Base-by-base conservation (phyloP, 345 rosid species). In the Excoecaria cochinchinensis region DNA sequence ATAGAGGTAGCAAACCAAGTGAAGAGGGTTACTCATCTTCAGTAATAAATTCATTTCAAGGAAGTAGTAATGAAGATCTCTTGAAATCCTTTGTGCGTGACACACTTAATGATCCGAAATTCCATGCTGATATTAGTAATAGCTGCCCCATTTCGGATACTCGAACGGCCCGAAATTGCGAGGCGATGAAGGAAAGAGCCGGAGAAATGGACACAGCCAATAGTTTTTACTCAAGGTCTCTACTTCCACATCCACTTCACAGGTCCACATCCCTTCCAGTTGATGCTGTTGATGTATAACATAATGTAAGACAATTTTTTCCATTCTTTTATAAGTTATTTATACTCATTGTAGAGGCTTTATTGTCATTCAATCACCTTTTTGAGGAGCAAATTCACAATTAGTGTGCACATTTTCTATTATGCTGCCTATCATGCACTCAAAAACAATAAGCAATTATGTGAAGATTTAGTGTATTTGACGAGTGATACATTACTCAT, bases 191-290 rank as follows among this genome's bases (percentile, higher is more conserved):
- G 62, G 77, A 74, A 46, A 68, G 74, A 58, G 40, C 62, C 17
- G 70, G 79, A 58, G 68, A 57, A 13, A 69, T 69, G 57, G 69
- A 67, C 42, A 79, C 67, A 51, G 79, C 84, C 66, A 81, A 86
- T 60, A 73, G 76, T 76, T 76, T 77, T 82, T 80, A 51, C 67
- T 75, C 76, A 8, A 85, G 82, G 15, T 82, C 83, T 57, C 70
- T 87, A 52, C 72, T 82, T 75, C 89, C 92, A 44, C 73, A 80
- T 59, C 84, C 90, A 48, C 87, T 90, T 57, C 84, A 87, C 65
- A 88, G 90, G 73, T 82, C 97, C 55, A 80, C 86, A 70, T 90
- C 98, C 59, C 89, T 91, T 8, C 95, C 90, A 3, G 90, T 89
- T 56, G 96, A 90, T 80, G 88, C 93, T 62, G 86, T 86, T 82